A percentile compares a stretch with the other conserved stretches of the same genome.
Evolutionary conservation across 2,329 filamentous ascomycete species (phyloP).

Genomic region (Chaetomiaceae sp.): DNA sequence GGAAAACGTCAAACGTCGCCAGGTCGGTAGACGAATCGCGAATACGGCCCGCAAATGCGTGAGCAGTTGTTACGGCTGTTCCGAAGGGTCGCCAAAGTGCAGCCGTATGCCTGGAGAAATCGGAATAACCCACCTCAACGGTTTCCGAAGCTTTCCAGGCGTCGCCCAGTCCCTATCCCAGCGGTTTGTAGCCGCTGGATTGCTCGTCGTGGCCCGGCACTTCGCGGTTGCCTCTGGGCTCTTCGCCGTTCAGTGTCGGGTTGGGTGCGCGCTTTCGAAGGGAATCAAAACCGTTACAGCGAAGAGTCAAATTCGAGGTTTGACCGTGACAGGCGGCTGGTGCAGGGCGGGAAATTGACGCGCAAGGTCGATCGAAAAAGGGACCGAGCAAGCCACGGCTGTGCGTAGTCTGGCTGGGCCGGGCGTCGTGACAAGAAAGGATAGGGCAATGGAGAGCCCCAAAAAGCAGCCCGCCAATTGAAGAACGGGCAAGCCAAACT

Average conservation of each 20-base stretch:
- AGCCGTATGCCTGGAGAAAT: not conserved
- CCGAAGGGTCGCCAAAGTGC: not conserved
- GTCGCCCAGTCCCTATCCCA: slow-evolving; percentile 21
- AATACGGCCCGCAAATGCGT: not conserved
- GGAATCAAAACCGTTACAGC: slow-evolving; percentile 13
- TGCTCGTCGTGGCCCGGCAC: slow-evolving; percentile 8
- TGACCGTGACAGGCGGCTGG: slow-evolving; percentile 13
- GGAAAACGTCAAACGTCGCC: not conserved
- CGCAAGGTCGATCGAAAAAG: slow-evolving; percentile 18
- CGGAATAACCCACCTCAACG: slow-evolving; percentile 18
- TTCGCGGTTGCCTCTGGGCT: slow-evolving; percentile 7
- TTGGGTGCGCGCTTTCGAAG: slow-evolving; percentile 11
- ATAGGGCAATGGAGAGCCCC: slow-evolving; percentile 15
- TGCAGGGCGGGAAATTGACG: slow-evolving; percentile 22
- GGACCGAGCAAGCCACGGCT: slow-evolving; percentile 21
- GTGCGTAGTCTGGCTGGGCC: slow-evolving; percentile 16
- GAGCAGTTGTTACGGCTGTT: not conserved
- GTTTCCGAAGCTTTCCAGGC: slow-evolving; percentile 13
- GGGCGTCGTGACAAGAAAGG: slow-evolving; percentile 9
- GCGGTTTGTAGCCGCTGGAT: slow-evolving; percentile 19
- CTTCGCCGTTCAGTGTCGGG: slow-evolving; percentile 5
- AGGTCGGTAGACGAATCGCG: not conserved
- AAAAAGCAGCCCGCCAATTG: slow-evolving; percentile 16
- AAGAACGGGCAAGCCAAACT: slow-evolving; percentile 15
- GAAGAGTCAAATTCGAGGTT: no score